Evolutionary conservation across 2,329 filamentous ascomycete genomes (phyloP), one percentile per base, ranked within the genome.

Genomic region (Colletotrichum abscissum): DNA sequence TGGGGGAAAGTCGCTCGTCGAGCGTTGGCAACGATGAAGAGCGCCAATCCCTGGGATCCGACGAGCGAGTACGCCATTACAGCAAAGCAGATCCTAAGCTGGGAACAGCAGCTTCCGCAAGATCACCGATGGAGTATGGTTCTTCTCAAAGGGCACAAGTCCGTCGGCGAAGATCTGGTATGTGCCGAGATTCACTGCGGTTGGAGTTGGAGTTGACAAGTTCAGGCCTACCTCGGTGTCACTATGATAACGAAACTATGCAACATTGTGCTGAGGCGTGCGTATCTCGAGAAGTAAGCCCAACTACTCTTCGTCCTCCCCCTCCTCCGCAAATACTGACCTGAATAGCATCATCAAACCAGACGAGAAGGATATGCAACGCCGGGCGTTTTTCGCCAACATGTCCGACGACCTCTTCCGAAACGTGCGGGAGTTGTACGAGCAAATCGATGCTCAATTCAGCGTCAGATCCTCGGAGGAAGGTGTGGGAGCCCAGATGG

Each of bases 221-320:
- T 14, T 11, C 52, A 89, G 87, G 87, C 86, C 1, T 90, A 90
- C 77, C 82, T 90, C 12, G 86, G 86, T 55, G 84, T 89, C 5
- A 89, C 88, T 4, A 89, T 89, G 82, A 86, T 88, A 67, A 84
- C 87, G 2, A 84, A 88, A 3, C 84, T 90, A 5, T 90, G 88
- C 77, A 88, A 90, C 70, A 89, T 90, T 67, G 85, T 90, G 16
- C 79, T 89, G 26, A 85, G 88, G 22, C 87, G 87, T 67, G 84
- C 87, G n/a, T 89, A 89, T 76, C 77, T 90, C 56, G 80, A 83
- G 59, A 85, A 89, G 87, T 89, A 80, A 63, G 84, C 75, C 11
- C 16, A 19, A 24, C 6, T 9, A 22, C 6, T 12, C 24, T 19
- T n/a, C 28, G 9, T 5, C 7, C 30, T 33, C 1, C 8, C 8